Evolutionary conservation across 352 stramenopile genomes (phyloP).

Genomic region (Phytophthora parvispora): DNA sequence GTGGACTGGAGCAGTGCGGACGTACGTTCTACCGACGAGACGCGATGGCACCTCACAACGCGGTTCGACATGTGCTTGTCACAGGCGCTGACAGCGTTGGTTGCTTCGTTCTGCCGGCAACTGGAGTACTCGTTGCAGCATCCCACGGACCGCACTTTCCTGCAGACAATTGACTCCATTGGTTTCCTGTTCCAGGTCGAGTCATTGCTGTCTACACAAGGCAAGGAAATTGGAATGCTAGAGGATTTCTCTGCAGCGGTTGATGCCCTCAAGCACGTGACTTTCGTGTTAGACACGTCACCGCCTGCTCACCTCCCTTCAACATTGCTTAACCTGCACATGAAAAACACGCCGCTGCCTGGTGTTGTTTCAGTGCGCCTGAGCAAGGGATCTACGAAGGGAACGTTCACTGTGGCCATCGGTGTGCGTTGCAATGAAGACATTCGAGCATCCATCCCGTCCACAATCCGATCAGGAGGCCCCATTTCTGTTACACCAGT

Average conservation of each 20-base stretch:
- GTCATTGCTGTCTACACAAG: slow-evolving; percentile 94
- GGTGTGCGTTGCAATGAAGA: slow-evolving; percentile 63
- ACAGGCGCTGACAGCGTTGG: slow-evolving; percentile 77
- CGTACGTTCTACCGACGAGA: slow-evolving; percentile 63
- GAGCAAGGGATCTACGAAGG: slow-evolving; percentile 57
- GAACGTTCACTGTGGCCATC: slow-evolving; percentile 66
- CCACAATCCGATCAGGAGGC: slow-evolving; percentile 52
- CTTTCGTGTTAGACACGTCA: slow-evolving; percentile 75
- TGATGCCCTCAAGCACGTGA: slow-evolving; percentile 78
- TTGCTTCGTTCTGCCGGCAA: slow-evolving; percentile 79
- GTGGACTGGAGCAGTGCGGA: slow-evolving; percentile 71
- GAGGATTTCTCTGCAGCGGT: slow-evolving; percentile 89
- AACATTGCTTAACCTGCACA: slow-evolving; percentile 82
- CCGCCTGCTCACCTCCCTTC: slow-evolving; percentile 68
- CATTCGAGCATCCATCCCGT: slow-evolving; percentile 53
- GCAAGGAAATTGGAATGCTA: slow-evolving; percentile 97
- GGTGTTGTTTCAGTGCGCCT: slow-evolving; percentile 81
- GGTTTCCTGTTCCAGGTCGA: slow-evolving; percentile 93
- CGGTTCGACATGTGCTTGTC: slow-evolving; percentile 85
- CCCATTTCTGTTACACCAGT: slow-evolving; percentile 70
- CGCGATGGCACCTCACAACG: slow-evolving; percentile 82
- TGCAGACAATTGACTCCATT: slow-evolving; percentile 71
- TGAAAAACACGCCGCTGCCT: slow-evolving; percentile 76
- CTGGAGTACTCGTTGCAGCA: slow-evolving; percentile 80
- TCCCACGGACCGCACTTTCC: slow-evolving; percentile 59